Percentiles rank a stretch among this genome's conserved stretches.
These are phyloP conservation scores for Suillus plorans DNA, from an alignment of 768 basidiomycete genomes.

Conservation along the genomic window DNA sequence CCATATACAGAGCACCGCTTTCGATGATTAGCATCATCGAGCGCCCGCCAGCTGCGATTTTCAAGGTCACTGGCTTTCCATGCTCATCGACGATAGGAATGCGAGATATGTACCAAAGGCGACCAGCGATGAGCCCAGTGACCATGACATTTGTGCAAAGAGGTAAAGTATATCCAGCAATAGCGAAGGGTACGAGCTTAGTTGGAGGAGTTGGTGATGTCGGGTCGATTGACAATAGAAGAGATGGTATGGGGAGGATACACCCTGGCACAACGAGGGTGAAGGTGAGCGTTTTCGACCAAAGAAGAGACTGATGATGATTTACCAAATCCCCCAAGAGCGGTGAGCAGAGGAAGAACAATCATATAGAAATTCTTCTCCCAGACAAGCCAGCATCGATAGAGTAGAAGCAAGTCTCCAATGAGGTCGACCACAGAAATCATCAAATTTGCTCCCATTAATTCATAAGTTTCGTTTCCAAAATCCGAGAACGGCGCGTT, in stretches of 20 bases:
- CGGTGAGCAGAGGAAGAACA: slow-evolving; percentile 26
- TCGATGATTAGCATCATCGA: slow-evolving; percentile 30
- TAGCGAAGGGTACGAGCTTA: slow-evolving; percentile 27
- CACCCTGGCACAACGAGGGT: background rate
- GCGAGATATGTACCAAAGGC: slow-evolving; percentile 28
- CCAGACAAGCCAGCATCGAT: slow-evolving; percentile 37
- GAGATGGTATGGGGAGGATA: background rate
- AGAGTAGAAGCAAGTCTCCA: slow-evolving; percentile 26
- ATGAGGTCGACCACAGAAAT: slow-evolving; percentile 25
- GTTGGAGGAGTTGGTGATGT: slow-evolving; percentile 18
- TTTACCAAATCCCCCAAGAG: slow-evolving; percentile 28
- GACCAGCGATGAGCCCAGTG: slow-evolving; percentile 32
- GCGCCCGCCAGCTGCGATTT: slow-evolving; percentile 7
- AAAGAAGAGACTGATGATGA: background rate
- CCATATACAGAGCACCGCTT: slow-evolving; percentile 31
- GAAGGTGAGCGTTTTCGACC: background rate
- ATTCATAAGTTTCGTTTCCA: slow-evolving; percentile 19
- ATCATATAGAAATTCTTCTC: slow-evolving; percentile 26
- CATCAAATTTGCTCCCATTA: slow-evolving; percentile 25
- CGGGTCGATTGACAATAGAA: background rate
- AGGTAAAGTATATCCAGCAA: slow-evolving; percentile 31
- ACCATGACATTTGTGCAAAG: slow-evolving; percentile 35
- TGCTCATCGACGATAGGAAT: background rate
- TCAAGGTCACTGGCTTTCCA: slow-evolving; percentile 2
- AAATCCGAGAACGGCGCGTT: slow-evolving; percentile 16